Evolutionary conservation across 495 filamentous ascomycete species (phyloP), one percentile per base, ranked within the genome.

Genomic region (Aspergillus leporis): DNA sequence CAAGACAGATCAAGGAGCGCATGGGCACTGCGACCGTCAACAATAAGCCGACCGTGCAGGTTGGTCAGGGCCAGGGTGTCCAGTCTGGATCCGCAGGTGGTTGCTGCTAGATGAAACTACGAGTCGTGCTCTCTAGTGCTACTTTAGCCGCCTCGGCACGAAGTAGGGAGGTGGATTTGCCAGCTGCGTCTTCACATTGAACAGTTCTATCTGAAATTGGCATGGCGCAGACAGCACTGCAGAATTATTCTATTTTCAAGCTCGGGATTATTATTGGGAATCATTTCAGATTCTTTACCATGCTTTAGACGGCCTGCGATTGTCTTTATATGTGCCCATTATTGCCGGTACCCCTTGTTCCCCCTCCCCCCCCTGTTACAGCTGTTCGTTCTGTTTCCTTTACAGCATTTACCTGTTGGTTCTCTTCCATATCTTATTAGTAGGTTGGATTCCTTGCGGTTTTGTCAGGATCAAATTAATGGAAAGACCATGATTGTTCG

Each of bases 1-100:
- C 94, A 55, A 89, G 94, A 75, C 93, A 98, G 74, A 98, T 99
- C 80, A 99, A 99, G 85, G 95, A 99, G 80, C 88, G 95, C 64
- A 98, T 98, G 94, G 94, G 94, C 68, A 97, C 91, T 59, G 90
- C 92, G 23, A 93, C 92, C 58, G 91, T 92, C 76, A 96, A 98
- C 82, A 96, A 95, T 82, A 99, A 99, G 81, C 92, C 93, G 53
- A 96, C 91, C 60, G 92, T 99, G 70, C 91, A 95, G 67, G 94
- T 99, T 61, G 87, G 90, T 48, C 88, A 90, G 70, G 95, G 95
- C 65, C 91, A 94, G 74, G 92, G 93, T 68, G 93, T 98, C 65
- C 90, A 94, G 73, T 93, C 89, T 74, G 90, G 90, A 66, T 91
- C 90, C 56, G 89, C 86, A 63, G 86, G 90, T 65, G 91, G 93